Evolutionary conservation across 2,329 filamentous ascomycete species (phyloP), one percentile per base, ranked within the genome.

Genomic region (Fusarium lateritium): DNA sequence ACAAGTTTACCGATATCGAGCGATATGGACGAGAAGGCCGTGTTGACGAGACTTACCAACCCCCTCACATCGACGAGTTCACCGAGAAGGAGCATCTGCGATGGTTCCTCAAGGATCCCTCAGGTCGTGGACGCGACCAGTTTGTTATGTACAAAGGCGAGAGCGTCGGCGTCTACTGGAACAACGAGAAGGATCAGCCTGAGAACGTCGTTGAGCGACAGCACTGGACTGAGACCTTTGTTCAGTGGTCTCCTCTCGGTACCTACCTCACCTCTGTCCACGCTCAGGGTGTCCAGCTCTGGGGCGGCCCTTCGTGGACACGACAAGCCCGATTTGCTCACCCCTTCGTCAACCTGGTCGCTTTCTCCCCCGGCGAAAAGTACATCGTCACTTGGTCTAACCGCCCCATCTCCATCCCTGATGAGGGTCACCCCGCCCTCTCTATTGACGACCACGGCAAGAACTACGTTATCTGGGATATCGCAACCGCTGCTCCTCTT

Each of bases 401-500:
- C 82, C 89, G 94, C 51, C 94, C 96, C 24, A 97, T 99, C 76
- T 89, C 92, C 65, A 94, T 99, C 59, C 93, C 96, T 62, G 96
- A 98, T 74, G 90, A 91, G 71, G 92, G 92, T 70, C 92, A 97
- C 79, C 91, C 92, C 4, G 85, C 92, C n/a, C 86, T 98, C 51
- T 91, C 93, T 5, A 85, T 94, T 64, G 96, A 98, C 76, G 96
- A 99, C 77, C 95, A 99, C 75, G 96, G 96, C 81, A 98, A 98
- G 87, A 98, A 98, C 87, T 98, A 98, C 81, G 92, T 99, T 77
- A 94, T 99, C 77, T 99, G 96, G 96, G 95, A 98, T 77, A 91
- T 98, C 67, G 92, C 93, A 53, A 96, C 95, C 11, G 91, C 89
- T 75, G 92, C 95, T 79, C 94, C 95, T 58, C 87, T 99, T 51